These are phyloP conservation scores for Phytophthora citricola DNA, from an alignment of 352 stramenopile species.

Conservation along the genomic window DNA sequence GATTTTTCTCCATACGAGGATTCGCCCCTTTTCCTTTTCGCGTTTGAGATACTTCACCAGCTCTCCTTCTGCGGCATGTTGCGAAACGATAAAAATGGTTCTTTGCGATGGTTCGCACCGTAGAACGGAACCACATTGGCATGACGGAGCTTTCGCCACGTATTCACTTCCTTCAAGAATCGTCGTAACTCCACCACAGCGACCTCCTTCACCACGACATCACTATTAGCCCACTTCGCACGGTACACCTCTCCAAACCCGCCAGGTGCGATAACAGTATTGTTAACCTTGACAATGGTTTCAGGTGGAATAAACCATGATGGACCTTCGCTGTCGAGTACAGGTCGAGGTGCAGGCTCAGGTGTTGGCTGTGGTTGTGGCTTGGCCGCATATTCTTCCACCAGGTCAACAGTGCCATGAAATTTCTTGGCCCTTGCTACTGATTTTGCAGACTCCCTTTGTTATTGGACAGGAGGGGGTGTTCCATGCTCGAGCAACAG, in stretches of 20 bases:
- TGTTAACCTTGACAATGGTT: neutral
- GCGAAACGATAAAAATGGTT: conserved; percentile 29
- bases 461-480: too few species aligned
- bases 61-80: conserved; percentile 21
- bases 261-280: neutral
- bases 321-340: conserved; percentile 1
- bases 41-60: conserved; percentile 18
- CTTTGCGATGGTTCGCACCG: conserved; percentile 21
- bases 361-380: neutral
- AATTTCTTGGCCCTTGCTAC: too few species aligned
- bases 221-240: conserved; percentile 12
- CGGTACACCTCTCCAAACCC: conserved; percentile 22
- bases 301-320: conserved; percentile 18
- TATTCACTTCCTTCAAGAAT: conserved; percentile 26
- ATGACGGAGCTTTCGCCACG: conserved; percentile 19
- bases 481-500: conserved; percentile 6
- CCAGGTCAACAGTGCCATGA: too few species aligned
- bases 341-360: neutral
- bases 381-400: neutral
- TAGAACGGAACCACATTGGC: conserved; percentile 28
- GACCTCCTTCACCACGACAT: conserved; percentile 28
- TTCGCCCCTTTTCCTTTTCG: conserved; percentile 5
- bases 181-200: conserved; percentile 5
- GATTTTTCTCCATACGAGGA: conserved; percentile 17
- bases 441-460: too few species aligned